Evolutionary conservation across 1,139 yeast genomes (phyloP).

Genomic region (Candida mesenterica): DNA sequence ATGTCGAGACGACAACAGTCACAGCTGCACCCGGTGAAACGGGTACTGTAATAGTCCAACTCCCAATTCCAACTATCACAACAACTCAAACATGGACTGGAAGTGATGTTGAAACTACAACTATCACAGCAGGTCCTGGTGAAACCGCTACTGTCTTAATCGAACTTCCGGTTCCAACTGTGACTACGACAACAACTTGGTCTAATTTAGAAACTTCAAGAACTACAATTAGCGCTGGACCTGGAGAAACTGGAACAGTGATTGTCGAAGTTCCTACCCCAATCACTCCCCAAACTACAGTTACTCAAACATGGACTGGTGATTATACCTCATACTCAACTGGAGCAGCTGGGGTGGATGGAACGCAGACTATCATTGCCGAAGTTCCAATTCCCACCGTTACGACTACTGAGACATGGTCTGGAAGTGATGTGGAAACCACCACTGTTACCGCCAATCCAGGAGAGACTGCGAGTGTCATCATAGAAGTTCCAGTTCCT

Average conservation of each 20-base stretch:
- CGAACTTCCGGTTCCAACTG: slow-evolving; percentile 15
- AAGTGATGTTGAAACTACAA: slow-evolving; percentile 4
- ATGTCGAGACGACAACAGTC: slow-evolving; percentile 2
- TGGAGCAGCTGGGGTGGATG: slow-evolving; percentile 9
- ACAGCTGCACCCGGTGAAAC: slow-evolving; percentile 5
- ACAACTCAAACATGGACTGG: slow-evolving; percentile 8
- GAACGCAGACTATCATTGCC: slow-evolving; percentile 15
- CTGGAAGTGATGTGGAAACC: slow-evolving; percentile 19
- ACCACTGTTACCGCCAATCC: slow-evolving; percentile 15
- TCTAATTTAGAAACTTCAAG: slow-evolving; percentile 6
- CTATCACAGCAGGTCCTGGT: slow-evolving; percentile 10
- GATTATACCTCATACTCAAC: slow-evolving; percentile 5
- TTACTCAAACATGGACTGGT: slow-evolving; percentile 13
- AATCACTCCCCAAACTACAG: slow-evolving; percentile 15
- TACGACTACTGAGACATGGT: slow-evolving; percentile 23
- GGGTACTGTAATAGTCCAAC: slow-evolving; percentile 8
- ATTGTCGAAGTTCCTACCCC: slow-evolving; percentile 10
- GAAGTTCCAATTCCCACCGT: slow-evolving; percentile 15
- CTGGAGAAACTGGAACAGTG: slow-evolving; percentile 13
- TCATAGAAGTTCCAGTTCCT: slow-evolving; percentile 16
- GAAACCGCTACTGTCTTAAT: slow-evolving; percentile 12
- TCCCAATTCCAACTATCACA: slow-evolving; percentile 8
- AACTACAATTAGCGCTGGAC: slow-evolving; percentile 6
- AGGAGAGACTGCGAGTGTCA: slow-evolving; percentile 12
- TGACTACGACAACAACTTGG: slow-evolving; percentile 9